Evolutionary conservation across 352 stramenopile genomes (phyloP), one percentile per base, ranked within the genome.

Genomic region (Phytophthora chlamydospora): DNA sequence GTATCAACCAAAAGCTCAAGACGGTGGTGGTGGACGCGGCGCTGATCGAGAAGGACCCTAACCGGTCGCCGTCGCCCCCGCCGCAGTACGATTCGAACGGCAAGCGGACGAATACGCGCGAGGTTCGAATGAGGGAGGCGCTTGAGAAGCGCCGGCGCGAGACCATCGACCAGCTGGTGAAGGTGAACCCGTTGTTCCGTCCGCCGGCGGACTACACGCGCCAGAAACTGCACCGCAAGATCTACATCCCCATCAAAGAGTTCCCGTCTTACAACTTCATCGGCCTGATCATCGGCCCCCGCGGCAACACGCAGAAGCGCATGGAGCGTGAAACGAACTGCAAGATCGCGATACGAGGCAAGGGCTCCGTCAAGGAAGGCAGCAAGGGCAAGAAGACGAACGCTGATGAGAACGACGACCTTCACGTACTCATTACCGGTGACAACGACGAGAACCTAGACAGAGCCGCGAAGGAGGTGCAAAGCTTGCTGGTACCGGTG

Each of bases 231-330:
- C 89, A 79, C 43, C 91, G 95, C 35, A 99, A 99, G 78, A 95
- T 99, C 57, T 97, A 97, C 63, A 99, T 99, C 71, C 97, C 97
- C 0, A 81, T 98, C 38, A 96, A 98, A 39, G 92, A 99, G 38
- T 98, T 97, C 83, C 98, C 98, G 0, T 96, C 87, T 5, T 99
- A 99, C 82, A 99, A 99, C 75, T 99, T 99, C 73, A 99, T 99
- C 45, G 97, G 96, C 3, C 73, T 99, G 31, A 99, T 99, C 72
- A 99, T 99, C 52, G 98, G 97, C 11, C 97, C 98, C 3, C 86
- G 98, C 12, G 98, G 97, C 9, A 99, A 99, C 68, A 99, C 97
- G 14, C 97, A 99, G 71, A 99, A 99, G 72, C 96, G 98, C 48
- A 97, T 99, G 86, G 97, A 99, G 76, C 88, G 89, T 38, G 97